Conservation (phyloP, 768 basidiomycete genomes). For the Collybiopsis confluens region DNA sequence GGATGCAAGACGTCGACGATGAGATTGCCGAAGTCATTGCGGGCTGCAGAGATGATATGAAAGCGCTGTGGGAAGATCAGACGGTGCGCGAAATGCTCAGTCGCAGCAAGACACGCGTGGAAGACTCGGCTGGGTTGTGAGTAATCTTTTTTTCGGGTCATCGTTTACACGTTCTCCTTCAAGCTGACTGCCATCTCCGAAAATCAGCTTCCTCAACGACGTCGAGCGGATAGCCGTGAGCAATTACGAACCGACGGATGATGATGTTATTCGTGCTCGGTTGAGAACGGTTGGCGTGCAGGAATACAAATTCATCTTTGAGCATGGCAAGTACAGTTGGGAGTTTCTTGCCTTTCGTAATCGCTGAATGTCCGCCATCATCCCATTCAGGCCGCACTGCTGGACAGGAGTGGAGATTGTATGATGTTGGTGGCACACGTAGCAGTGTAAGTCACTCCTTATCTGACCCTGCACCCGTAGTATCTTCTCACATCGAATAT, state of each 20-base stretch:
- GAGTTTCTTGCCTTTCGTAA: neutral
- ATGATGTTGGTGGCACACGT: conserved; percentile 76
- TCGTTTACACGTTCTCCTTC: no score
- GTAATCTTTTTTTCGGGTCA: conserved; percentile 21
- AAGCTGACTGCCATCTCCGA: neutral
- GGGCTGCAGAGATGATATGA: conserved; percentile 62
- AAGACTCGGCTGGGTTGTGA: conserved; percentile 74
- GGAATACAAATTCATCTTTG: conserved; percentile 65
- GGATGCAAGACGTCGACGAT: conserved; percentile 42
- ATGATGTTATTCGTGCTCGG: conserved; percentile 76
- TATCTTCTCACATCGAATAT: conserved; percentile 10
- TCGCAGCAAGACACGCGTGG: conserved; percentile 51
- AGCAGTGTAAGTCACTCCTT: conserved; percentile 49
- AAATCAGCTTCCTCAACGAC: conserved; percentile 62
- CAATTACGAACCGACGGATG: conserved; percentile 67
- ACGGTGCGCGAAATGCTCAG: conserved; percentile 57
- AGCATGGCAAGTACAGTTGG: conserved; percentile 44
- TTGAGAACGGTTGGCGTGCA: conserved; percentile 76
- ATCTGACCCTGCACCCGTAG: conserved; percentile 1
- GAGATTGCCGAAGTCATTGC: conserved; percentile 56
- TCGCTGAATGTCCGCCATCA: neutral
- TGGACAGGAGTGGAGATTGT: conserved; percentile 74
- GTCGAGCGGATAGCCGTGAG: conserved; percentile 57
- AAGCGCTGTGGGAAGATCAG: conserved; percentile 63
- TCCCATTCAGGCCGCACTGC: conserved; percentile 45